These are phyloP conservation scores for Pichia rugopelliculosa DNA, from an alignment of 805 yeast species.

Conservation along the genomic window DNA sequence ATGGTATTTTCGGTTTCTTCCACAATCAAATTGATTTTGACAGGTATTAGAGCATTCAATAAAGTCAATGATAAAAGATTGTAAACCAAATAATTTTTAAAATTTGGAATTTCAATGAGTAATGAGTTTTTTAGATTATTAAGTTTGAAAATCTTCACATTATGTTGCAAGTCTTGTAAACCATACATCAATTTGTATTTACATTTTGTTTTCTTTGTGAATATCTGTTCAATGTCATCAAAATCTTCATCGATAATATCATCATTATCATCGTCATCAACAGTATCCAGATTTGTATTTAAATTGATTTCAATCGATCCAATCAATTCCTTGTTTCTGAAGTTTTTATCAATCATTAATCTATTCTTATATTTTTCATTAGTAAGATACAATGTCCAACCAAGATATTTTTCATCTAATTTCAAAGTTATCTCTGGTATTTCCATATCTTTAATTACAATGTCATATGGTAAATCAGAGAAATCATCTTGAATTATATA, in stretches of 20 bases:
- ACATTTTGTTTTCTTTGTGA: neutral
- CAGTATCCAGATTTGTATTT: neutral
- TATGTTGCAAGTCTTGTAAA: neutral
- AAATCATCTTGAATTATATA: slow-evolving; percentile 32
- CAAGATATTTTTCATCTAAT: neutral
- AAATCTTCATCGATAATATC: slow-evolving; percentile 1
- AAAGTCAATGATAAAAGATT: neutral
- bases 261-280: neutral
- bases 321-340: neutral
- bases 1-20: neutral
- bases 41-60: neutral
- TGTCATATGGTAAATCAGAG: slow-evolving; percentile 6
- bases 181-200: slow-evolving; percentile 4
- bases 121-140: neutral
- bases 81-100: slow-evolving; percentile 1
- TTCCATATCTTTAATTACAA: slow-evolving; percentile 4
- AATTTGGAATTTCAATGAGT: slow-evolving; percentile 2
- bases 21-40: neutral
- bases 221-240: slow-evolving; percentile 3
- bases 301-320: neutral
- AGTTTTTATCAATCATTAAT: neutral
- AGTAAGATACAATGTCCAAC: neutral
- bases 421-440: neutral
- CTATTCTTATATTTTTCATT: slow-evolving; percentile 1
- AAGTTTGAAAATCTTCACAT: neutral